Base-by-base conservation (phyloP, 768 basidiomycete species). In the Pholiota molesta region DNA sequence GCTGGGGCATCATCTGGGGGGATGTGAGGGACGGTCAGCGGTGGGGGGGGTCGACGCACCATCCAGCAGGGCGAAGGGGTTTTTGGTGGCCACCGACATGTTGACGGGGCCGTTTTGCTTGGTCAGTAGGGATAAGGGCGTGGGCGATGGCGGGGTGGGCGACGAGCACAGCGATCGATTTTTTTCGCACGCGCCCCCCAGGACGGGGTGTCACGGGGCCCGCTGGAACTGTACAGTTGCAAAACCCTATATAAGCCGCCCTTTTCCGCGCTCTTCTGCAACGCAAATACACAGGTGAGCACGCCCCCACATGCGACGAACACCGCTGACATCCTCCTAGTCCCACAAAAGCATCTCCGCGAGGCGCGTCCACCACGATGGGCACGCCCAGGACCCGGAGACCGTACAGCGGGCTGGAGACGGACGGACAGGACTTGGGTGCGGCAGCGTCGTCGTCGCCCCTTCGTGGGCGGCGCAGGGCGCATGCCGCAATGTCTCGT, bases 71-170 rank as follows among this genome's bases (percentile, higher is more conserved):
- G 91, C 86, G 81, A 94, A 94, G 68, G 89, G 88, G 81, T 93
- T 94, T 86, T 80, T 87, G 74, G 87, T 87, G 81, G 89, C 92
- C 86, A 94, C 91, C 90, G 92, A 92, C 91, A 94, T 93, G 73
- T 77, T 78, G 84, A 81, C 84, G 86, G 86, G 83, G 86, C 84
- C 82, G 76, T 78, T 81, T 82, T 72, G 62, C 52, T 62, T 60
- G 62, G 69, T 65, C 69, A 79, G 69, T 67, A 68, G 67, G 66
- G 66, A 68, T 66, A 71, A 4, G 21, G 64, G 65, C 61, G 70
- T 52, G 66, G 66, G 63, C 59, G 64, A 52, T 55, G 66, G 66
- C 65, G 57, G 55, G 68, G 57, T 52, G 26, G 31, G 59, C 59
- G 56, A 44, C 37, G 55, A 49, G 31, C 14, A 42, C n/a, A 33